Evolutionary conservation across 768 basidiomycete genomes (phyloP), one percentile per base, ranked within the genome.

Genomic region (Coprinopsis sp.): DNA sequence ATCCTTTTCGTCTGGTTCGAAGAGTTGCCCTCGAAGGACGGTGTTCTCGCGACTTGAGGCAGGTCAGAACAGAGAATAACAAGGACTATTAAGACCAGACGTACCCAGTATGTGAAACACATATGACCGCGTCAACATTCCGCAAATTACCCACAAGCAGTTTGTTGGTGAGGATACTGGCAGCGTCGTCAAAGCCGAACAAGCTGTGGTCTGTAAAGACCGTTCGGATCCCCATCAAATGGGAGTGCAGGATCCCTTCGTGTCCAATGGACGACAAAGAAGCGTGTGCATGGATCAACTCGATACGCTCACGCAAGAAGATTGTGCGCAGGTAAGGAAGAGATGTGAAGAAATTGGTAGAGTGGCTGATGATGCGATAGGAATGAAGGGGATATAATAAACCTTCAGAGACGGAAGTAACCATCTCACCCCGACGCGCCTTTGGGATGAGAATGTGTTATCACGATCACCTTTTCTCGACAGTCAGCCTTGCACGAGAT

Each of bases 161-260:
- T 63, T 99, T 99, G 70, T 99, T 99, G 4, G 96, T 97, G 53
- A 97, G 71, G 31, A 99, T 95, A 54, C 94, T 93, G 1, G 93
- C 94, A 13, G 96, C 94, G 59, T 97, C 94, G 25, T 91, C 94
- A 58, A 99, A 93, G 1, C 93, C 95, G 55, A 98, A 98, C 22
- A 99, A 65, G 57, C 89, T 92, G 57, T 99, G 95, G 64, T 99
- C 96, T 0, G 96, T 98, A 62, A 98, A 95, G 8, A 97, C 88
- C 0, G 91, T 92, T 31, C 87, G 81, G 11, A 97, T 74, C 10
- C 88, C 86, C 68, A 98, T 76, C 16, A 91, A 69, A 54, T 92
- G 87, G 0, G 92, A 79, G 53, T 97, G 93, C 14, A 97, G 66
- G 46, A 99, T 86, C 18, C 79, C 93, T 66, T 99, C 96, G 55